Conservation (phyloP, 2,329 filamentous ascomycete genomes). For the Penicillium hesseltinei region DNA sequence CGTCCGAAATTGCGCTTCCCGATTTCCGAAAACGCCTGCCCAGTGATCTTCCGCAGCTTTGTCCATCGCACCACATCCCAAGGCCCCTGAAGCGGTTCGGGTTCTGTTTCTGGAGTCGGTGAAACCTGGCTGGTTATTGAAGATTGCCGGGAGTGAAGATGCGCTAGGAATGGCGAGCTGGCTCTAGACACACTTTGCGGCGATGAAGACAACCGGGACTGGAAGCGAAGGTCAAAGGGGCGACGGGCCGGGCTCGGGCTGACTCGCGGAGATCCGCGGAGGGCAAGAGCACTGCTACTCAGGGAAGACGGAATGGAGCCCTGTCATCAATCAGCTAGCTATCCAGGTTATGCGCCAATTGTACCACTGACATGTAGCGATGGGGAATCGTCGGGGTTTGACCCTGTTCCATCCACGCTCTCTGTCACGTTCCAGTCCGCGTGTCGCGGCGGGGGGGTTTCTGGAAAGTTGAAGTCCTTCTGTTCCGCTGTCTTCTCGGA, state of each 20-base stretch:
- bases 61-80: constrained; percentile 99
- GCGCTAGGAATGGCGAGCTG: constrained; percentile 73
- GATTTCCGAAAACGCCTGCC: constrained; percentile 86
- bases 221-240: constrained; percentile 92
- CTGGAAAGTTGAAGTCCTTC: constrained; percentile 18
- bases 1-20: constrained; percentile 90
- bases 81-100: constrained; percentile 71
- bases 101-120: constrained; percentile 59
- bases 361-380: constrained; percentile 68
- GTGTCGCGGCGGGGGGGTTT: constrained; percentile 26
- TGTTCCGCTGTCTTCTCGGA: constrained; percentile 20
- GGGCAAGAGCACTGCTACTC: constrained; percentile 71
- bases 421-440: constrained; percentile 21
- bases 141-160: constrained; percentile 74
- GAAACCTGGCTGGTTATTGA: constrained; percentile 72
- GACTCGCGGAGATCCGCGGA: constrained; percentile 64
- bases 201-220: constrained; percentile 74
- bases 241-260: constrained; percentile 81
- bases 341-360: constrained; percentile 55
- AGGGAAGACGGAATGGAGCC: constrained; percentile 60
- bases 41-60: constrained; percentile 82
- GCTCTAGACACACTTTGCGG: constrained; percentile 63
- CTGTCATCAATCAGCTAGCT: constrained; percentile 42
- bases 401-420: constrained; percentile 66
- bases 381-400: constrained; percentile 78